A percentile compares a stretch with the other conserved stretches of the same genome.
Evolutionary conservation across 257 asterid species (phyloP).

Genomic region (Lavandula angustifolia): DNA sequence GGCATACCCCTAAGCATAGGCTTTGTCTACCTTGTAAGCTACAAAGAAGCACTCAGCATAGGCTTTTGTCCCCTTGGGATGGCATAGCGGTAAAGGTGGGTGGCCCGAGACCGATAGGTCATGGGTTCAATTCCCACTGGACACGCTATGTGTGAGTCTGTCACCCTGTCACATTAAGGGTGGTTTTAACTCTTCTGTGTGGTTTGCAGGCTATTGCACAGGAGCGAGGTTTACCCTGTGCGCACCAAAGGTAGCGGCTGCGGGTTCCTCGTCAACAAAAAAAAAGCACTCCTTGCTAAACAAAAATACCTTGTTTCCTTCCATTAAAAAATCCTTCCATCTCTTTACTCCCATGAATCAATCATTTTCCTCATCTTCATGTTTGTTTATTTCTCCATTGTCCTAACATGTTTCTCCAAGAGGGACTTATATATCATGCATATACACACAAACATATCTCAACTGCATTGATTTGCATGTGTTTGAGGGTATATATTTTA

Average conservation of each 20-base stretch:
- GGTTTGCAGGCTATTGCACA: no score
- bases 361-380: constrained; percentile 32
- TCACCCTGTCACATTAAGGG: no score
- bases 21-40: constrained; percentile 47
- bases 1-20: constrained; percentile 30
- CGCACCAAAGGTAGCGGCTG: no score
- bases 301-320: constrained; percentile 28
- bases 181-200: no score
- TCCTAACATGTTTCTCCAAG: constrained; percentile 50
- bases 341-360: constrained; percentile 25
- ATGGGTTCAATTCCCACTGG: no score
- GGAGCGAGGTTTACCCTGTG: no score
- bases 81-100: no score
- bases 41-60: constrained; percentile 36
- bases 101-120: no score
- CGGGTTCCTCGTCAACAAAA: no score
- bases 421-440: constrained; percentile 29
- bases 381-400: constrained; percentile 40
- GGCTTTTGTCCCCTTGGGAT: no score
- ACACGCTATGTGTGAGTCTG: no score
- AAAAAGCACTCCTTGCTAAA: constrained; percentile 20
- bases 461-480: background rate
- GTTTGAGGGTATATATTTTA: no score
- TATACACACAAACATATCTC: background rate
- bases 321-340: constrained; percentile 10